Evolutionary conservation across 1,139 yeast genomes (phyloP), one percentile per base, ranked within the genome.

Genomic region (Hemisphaericaspora lyxosophila): DNA sequence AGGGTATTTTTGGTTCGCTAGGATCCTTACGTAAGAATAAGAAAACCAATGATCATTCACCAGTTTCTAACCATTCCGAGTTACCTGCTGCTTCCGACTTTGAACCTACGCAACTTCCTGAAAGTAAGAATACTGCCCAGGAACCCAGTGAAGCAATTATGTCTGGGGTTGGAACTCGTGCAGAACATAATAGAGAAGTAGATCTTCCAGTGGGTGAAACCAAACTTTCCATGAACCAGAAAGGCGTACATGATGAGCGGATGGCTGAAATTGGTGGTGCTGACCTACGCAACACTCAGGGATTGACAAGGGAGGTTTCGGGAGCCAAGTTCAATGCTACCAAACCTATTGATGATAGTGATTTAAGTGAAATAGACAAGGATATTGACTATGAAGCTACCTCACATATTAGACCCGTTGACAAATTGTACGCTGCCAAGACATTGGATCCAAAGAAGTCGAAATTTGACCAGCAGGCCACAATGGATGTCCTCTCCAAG

Each of bases 311-410:
- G n/a, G n/a, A 27, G 2, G 35, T 42, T 9, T 33, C 46, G 11
- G 46, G 46, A 18, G 42, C 46, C n/a, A 30, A 41, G 5, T 43
- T 20, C 29, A 41, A 43, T 31, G 33, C 33, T 5, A 43, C 46
- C 8, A 29, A 39, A 31, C 46, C 46, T 22, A 16, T 43, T 25
- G 31, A 26, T 26, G 30, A 15, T 15, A 5, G 9, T 14, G 29
- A 26, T 5, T 5, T 13, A 14, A 17, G 28, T 26, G 18, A 15
- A 11, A 16, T 13, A 2, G 30, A 16, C 4, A 16, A 27, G 19
- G 30, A 27, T 27, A 16, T 27, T 15, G 30, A 15, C 15, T 27
- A 16, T 27, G 30, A 27, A 15, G 30, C 15, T 9, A 15, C 12
- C 5, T 27, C 30, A 5, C 30, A 27, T 27, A 8, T 27, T 3